Conservation (phyloP, 805 yeast species). For the Pichia rugopelliculosa region DNA sequence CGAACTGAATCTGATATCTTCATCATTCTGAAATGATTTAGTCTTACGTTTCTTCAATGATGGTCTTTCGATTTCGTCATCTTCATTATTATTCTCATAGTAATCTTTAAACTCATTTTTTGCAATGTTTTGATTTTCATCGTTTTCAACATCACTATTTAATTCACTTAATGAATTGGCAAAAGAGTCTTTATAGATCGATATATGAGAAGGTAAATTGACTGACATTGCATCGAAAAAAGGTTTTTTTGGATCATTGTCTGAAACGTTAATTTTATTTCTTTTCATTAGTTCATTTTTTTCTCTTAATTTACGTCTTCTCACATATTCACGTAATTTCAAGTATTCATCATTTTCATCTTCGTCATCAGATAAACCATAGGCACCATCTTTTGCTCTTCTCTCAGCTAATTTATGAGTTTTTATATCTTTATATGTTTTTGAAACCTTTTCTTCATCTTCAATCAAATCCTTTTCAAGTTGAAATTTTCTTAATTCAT, state of each 20-base stretch:
- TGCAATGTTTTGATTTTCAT: conserved; percentile 21
- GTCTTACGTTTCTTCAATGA: conserved; percentile 15
- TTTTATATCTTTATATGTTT: conserved; percentile 61
- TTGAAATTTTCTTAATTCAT: conserved; percentile 48
- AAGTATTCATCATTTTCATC: conserved; percentile 29
- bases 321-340: conserved; percentile 6
- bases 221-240: conserved; percentile 14
- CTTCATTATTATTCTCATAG: conserved; percentile 16
- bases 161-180: conserved; percentile 8
- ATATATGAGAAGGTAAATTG: conserved; percentile 9
- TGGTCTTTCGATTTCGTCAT: conserved; percentile 20
- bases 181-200: conserved; percentile 9
- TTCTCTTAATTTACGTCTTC: conserved; percentile 21
- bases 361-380: conserved; percentile 66
- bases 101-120: not conserved
- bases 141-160: conserved; percentile 18
- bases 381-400: conserved; percentile 43
- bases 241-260: conserved; percentile 11
- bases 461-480: conserved; percentile 53
- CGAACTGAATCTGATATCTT: conserved; percentile 7
- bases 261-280: conserved; percentile 17
- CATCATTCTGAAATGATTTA: conserved; percentile 7
- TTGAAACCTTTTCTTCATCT: conserved; percentile 59
- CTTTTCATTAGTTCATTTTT: conserved; percentile 34
- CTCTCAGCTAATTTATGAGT: conserved; percentile 62